Percentiles rank a stretch among this genome's conserved stretches.
phyloP scores from a whole-genome alignment of 345 rosid genomes.

The Eucalyptus cloeziana region DNA sequence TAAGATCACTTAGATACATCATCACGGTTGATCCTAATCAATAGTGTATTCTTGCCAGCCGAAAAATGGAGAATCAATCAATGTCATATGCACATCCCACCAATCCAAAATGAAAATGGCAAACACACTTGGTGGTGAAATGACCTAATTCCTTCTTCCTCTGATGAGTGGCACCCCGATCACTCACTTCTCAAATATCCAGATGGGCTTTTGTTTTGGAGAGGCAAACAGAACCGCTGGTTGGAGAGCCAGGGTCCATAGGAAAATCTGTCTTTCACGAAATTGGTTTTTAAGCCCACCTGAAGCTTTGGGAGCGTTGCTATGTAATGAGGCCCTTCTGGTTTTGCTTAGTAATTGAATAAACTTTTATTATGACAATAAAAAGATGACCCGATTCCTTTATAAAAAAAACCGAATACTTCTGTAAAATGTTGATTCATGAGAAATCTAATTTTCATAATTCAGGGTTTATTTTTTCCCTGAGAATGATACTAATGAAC shows the following conservation, averaged over 20 bases:
- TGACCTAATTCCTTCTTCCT: neutral
- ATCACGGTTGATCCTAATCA: neutral
- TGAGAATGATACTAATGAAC: accelerated
- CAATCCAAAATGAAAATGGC: neutral
- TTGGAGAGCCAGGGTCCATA: neutral
- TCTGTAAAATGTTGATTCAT: neutral
- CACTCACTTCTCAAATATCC: neutral
- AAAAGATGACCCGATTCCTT: neutral
- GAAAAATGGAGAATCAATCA: neutral
- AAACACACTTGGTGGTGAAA: neutral
- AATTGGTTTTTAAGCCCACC: neutral
- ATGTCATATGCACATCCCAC: neutral
- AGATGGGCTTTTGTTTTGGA: neutral
- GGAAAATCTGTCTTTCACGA: neutral
- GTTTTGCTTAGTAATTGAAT: neutral
- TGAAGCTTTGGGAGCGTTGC: neutral
- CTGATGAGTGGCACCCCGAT: neutral
- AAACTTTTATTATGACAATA: neutral
- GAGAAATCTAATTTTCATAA: neutral
- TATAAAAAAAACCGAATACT: no score
- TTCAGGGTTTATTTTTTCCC: no score
- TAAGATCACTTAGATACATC: neutral
- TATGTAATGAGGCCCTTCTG: neutral
- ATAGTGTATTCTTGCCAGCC: neutral
- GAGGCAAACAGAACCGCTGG: neutral